Percentiles rank a stretch among this genome's conserved stretches.
phyloP scores from a whole-genome alignment of 306 rosid species.

The Castanea crenata region DNA sequence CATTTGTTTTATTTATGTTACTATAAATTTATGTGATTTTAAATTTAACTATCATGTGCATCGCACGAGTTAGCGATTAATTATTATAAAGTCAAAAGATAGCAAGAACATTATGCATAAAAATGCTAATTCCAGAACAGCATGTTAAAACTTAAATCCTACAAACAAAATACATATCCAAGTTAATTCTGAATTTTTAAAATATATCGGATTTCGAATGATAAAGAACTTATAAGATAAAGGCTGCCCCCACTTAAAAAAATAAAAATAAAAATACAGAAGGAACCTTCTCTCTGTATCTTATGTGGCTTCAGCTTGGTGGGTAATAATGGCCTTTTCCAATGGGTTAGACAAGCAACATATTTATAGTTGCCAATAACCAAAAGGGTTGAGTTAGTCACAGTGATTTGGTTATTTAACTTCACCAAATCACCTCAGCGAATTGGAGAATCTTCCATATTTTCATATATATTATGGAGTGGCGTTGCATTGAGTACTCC shows the following conservation, averaged over 20 bases:
- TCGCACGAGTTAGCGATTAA: no score
- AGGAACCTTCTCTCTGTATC: constrained; percentile 5
- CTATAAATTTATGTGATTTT: no score
- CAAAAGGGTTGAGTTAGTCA: constrained; percentile 24
- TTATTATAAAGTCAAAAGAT: background rate
- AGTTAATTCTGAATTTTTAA: background rate
- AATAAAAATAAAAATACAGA: constrained; percentile 3
- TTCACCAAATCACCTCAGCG: constrained; percentile 19
- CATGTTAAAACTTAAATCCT: background rate
- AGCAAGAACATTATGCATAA: background rate
- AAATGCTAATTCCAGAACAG: background rate
- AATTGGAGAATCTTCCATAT: background rate
- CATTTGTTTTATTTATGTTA: no score
- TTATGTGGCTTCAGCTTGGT: constrained; percentile 6
- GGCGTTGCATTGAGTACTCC: constrained; percentile 6
- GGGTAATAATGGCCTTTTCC: constrained; percentile 19
- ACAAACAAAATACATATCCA: background rate
- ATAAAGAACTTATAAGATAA: background rate
- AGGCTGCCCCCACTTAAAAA: background rate
- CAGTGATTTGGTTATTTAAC: constrained; percentile 28
- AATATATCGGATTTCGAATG: background rate
- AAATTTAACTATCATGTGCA: no score
- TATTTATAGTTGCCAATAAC: constrained; percentile 34
- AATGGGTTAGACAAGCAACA: constrained; percentile 34
- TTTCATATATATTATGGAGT: background rate